phyloP scores from a whole-genome alignment of 352 stramenopile genomes.

The Pythium apleroticum region DNA sequence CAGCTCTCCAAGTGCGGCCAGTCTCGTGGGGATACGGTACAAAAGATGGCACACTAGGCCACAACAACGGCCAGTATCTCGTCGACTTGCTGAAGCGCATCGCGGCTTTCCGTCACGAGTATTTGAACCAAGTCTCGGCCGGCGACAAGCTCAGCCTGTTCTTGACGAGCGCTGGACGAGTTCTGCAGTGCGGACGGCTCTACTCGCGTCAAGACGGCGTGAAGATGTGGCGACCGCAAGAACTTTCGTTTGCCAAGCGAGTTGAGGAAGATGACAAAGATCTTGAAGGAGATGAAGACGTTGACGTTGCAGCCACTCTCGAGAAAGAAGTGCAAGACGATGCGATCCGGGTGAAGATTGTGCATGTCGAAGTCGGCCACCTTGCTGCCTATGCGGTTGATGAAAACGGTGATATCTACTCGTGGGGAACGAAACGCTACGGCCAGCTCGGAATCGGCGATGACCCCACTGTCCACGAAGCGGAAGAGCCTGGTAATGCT shows the following conservation, averaged over 20 bases:
- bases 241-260: slow-evolving; percentile 25
- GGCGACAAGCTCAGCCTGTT: slow-evolving; percentile 65
- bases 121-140: slow-evolving; percentile 42
- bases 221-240: slow-evolving; percentile 48
- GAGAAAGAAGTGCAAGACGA: slow-evolving; percentile 4
- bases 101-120: slow-evolving; percentile 36
- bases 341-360: slow-evolving; percentile 19
- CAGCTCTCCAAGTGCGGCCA: slow-evolving; percentile 31
- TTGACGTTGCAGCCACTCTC: background rate
- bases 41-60: slow-evolving; percentile 45
- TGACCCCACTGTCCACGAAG: background rate
- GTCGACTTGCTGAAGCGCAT: slow-evolving; percentile 34
- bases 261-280: background rate
- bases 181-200: slow-evolving; percentile 56
- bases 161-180: slow-evolving; percentile 41
- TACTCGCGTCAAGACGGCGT: slow-evolving; percentile 55
- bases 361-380: slow-evolving; percentile 47
- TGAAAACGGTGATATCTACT: slow-evolving; percentile 42
- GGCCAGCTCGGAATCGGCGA: slow-evolving; percentile 48
- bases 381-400: slow-evolving; percentile 61
- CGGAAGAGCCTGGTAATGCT: background rate
- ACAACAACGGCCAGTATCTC: slow-evolving; percentile 31
- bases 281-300: background rate
- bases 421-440: slow-evolving; percentile 57
- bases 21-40: slow-evolving; percentile 61